Evolutionary conservation across 257 asterid genomes (phyloP), one percentile per base, ranked within the genome.

Genomic region (Rubia yunnanensis): DNA sequence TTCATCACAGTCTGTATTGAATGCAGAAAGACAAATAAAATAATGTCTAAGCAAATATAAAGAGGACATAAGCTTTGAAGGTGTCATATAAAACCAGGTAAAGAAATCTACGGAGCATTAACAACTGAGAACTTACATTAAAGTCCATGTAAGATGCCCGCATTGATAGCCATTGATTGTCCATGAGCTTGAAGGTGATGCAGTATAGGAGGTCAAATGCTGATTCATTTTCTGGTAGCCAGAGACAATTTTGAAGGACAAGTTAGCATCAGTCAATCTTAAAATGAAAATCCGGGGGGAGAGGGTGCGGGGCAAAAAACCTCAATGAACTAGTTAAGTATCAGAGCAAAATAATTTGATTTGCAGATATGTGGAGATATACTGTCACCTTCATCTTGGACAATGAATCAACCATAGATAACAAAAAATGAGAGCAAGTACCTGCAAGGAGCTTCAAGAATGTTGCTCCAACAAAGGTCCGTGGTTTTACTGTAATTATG

Each of bases 61-160:
- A 53, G 49, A 39, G 52, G 20, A 4, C 22, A 63, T 5, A 38
- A 10, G 17, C 49, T 30, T 30, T 20, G 5, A 53, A 5, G 20
- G 41, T 27, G 59, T 26, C 44, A 52, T 5, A 4, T 27, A 72
- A 23, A 23, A 1, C 11, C 28, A 36, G 8, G 20, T 15, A 46
- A 38, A 9, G 15, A 52, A 38, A 32, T 15, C 31, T 23, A 60
- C 49, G 22, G 46, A 48, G 4, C 22, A 11, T 32, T 9, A 31
- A 46, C 2, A 54, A 10, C 26, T 68, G 14, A 11, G 49, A 30
- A 72, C 96, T 73, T 84, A 88, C 97, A 75, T 92, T 92, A 77
- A 89, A 89, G 72, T 92, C 99, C 99, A 92, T 92, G 87, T 92
- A 92, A 31, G 99, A 92, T 49, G 99, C 99, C 73, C 73, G 94